A percentile compares a stretch with the other conserved stretches of the same genome.
These are phyloP conservation scores for Moelleriella libera DNA, from an alignment of 2,329 filamentous ascomycete genomes.

Conservation along the genomic window DNA sequence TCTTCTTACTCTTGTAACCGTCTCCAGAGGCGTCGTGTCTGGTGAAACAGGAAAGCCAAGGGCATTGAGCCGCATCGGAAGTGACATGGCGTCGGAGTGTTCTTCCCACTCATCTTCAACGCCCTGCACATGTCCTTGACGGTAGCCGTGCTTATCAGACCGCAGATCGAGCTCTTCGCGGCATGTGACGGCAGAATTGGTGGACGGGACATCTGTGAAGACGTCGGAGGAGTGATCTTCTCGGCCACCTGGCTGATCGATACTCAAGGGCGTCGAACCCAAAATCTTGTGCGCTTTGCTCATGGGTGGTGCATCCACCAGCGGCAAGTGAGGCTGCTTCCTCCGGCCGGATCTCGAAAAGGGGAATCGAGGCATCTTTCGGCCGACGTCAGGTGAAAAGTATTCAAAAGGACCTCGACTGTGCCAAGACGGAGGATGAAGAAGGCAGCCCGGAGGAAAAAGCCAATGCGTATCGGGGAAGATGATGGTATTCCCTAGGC, in stretches of 20 bases:
- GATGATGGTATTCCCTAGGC: background rate
- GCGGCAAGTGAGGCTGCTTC: slow-evolving; percentile 19
- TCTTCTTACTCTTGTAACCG: slow-evolving; percentile 28
- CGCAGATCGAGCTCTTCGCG: slow-evolving; percentile 9
- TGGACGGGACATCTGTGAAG: slow-evolving; percentile 29
- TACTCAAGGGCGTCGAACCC: slow-evolving; percentile 29
- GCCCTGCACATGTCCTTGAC: slow-evolving; percentile 6
- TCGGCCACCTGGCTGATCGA: slow-evolving; percentile 25
- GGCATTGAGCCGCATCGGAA: slow-evolving; percentile 8
- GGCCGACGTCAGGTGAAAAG: background rate
- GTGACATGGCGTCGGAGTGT: slow-evolving; percentile 32
- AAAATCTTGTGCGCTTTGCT: slow-evolving; percentile 38
- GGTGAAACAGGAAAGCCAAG: slow-evolving; percentile 1
- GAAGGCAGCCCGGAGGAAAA: no score
- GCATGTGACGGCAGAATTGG: slow-evolving; percentile 19
- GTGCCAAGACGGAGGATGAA: background rate
- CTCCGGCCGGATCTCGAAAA: slow-evolving; percentile 34
- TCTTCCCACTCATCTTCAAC: slow-evolving; percentile 23
- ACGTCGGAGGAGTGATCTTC: slow-evolving; percentile 26
- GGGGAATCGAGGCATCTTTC: slow-evolving; percentile 28
- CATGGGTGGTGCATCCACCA: slow-evolving; percentile 20
- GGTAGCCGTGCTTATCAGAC: slow-evolving; percentile 8
- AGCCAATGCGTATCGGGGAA: background rate
- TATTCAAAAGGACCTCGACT: background rate
- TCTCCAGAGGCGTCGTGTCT: slow-evolving; percentile 20